Base-by-base conservation (phyloP, 2,329 filamentous ascomycete genomes). In the Curvularia lunata region DNA sequence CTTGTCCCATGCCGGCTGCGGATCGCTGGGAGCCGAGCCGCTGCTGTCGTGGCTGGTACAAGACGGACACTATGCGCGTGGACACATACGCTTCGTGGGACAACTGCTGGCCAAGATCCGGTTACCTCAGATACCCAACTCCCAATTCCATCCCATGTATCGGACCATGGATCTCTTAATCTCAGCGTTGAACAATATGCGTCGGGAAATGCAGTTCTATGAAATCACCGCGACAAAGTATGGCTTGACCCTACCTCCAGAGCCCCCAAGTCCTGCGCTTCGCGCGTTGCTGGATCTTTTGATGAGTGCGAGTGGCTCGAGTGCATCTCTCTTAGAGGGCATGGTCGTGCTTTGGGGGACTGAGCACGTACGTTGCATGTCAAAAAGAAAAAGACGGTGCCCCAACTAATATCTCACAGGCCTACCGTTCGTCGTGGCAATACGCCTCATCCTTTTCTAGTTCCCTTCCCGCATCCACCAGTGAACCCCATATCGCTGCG, bases 271-370 rank as follows among this genome's bases (percentile, higher is more conserved):
- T 4, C 78, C 78, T 3, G 81, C 84, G 38, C 86, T 84, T 0
- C 78, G 80, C 49, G 82, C 81, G 6, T 82, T 86, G 63, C 77
- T 85, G n/a, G 84, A 86, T 68, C 75, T 86, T 19, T 83, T 91
- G 4, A 83, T 86, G 54, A 82, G 80, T n/a, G 82, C 82, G 4
- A 80, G 84, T 12, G 81, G 81, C 49, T 77, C 82, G 0, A 80
- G 79, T 7, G 78, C 79, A 2, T 81, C 77, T 1, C 71, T 91
- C 68, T 77, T 92, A 2, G 88, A 92, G 71, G 88, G 87, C 5
- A 80, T 91, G 60, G 83, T 91, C 2, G 82, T 91, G n/a, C 83
- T 92, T 23, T 93, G 89, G 87, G 87, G 86, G n/a, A 91, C 88
- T 1, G 90, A 94, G 76, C 85, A 83, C 62, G 80, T 81, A 75